Percentiles rank a stretch among this genome's conserved stretches.
phyloP scores from a whole-genome alignment of 2,329 filamentous ascomycete species.

The Chrysosporium keratinophilum region DNA sequence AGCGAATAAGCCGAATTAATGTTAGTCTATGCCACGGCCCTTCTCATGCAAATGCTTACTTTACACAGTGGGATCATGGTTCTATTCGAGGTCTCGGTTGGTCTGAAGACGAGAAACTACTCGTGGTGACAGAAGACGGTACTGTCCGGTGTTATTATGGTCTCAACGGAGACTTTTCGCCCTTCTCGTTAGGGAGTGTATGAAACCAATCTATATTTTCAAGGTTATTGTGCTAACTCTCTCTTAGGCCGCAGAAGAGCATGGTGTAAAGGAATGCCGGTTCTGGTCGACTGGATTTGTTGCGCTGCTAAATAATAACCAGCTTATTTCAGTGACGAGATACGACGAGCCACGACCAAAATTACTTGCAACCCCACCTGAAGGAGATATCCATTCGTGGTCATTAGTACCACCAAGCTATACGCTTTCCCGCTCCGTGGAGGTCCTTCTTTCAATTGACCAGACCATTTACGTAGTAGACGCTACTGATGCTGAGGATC shows the following conservation, averaged over 20 bases:
- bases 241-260: conserved; percentile 63
- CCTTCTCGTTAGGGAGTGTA: conserved; percentile 79
- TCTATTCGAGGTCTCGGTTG: conserved; percentile 81
- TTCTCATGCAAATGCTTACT: conserved; percentile 12
- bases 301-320: conserved; percentile 78
- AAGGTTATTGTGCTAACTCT: conserved; percentile 1
- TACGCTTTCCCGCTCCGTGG: conserved; percentile 83
- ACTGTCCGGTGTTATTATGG: conserved; percentile 84
- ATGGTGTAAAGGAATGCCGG: conserved; percentile 74
- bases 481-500: conserved; percentile 79
- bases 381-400: conserved; percentile 78
- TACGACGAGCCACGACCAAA: conserved; percentile 87
- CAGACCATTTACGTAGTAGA: conserved; percentile 81
- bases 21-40: conserved; percentile 27
- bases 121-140: conserved; percentile 81
- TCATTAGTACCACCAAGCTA: conserved; percentile 75
- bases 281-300: conserved; percentile 94
- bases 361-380: conserved; percentile 63
- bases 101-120: conserved; percentile 87
- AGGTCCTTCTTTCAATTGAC: conserved; percentile 76
- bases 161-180: conserved; percentile 87
- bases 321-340: conserved; percentile 72
- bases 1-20: conserved; percentile 68
- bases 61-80: conserved; percentile 71
- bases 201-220: conserved; percentile 12